Evolutionary conservation across 2,329 filamentous ascomycete species (phyloP), one percentile per base, ranked within the genome.

Genomic region (Aspergillus candidus): DNA sequence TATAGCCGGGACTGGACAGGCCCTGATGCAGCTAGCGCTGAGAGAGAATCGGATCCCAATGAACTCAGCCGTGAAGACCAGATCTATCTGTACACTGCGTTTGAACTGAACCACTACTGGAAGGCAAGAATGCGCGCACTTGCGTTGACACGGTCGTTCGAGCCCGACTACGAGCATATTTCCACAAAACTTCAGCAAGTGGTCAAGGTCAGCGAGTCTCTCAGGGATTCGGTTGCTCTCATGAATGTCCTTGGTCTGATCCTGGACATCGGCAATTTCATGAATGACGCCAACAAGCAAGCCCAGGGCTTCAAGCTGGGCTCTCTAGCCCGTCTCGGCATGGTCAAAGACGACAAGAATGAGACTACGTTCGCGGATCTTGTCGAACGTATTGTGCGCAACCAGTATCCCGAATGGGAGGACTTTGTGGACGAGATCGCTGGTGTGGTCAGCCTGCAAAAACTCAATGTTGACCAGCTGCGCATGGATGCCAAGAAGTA

Each of bases 271-370:
- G 93, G 93, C 67, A 98, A 98, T 69, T 98, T 95, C 76, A 98
- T 98, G 93, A 98, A 98, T 74, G 93, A 97, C 63, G 85, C 90
- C 43, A 97, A 96, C 72, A 98, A 98, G 72, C 93, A 97, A 70
- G 93, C 93, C 4, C 87, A 85, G 46, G 93, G 93, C 50, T 98
- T 98, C 83, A 98, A 98, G 73, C 80, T 98, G 11, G 93, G 89
- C 61, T 96, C 93, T 5, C 82, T 98, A 38, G 87, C 88, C 22
- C 83, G 93, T 43, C 74, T 98, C 43, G 90, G 86, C 49, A 97
- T 98, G 90, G 88, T 97, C 61, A 98, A 98, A 72, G 93, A 98
- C 63, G 89, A 95, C 73, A 96, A 96, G 77, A 98, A 98, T 67
- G 86, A 97, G 67, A 91, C 88, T 1, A 96, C 89, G 0, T 85